phyloP scores from a whole-genome alignment of 2,329 filamentous ascomycete species.

The Talaromyces piceae region DNA sequence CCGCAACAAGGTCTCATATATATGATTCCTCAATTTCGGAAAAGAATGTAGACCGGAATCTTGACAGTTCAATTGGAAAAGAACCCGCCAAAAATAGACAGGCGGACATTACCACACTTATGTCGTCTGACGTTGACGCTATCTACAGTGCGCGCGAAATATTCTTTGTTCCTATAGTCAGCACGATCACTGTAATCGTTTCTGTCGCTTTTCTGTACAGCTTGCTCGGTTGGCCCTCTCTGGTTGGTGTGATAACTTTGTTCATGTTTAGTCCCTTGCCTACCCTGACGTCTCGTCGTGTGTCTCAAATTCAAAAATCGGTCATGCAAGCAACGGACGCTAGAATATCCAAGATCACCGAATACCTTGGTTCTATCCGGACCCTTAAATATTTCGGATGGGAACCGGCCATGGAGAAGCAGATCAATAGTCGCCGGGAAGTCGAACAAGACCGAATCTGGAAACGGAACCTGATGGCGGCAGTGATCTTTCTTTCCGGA shows the following conservation, averaged over 20 bases:
- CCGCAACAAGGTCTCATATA: constrained; percentile 48
- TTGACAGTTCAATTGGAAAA: constrained; percentile 16
- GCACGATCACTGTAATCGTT: constrained; percentile 42
- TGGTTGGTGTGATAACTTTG: constrained; percentile 47
- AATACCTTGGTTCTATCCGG: constrained; percentile 52
- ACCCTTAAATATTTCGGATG: constrained; percentile 57
- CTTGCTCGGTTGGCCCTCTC: constrained; percentile 49
- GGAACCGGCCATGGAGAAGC: constrained; percentile 48
- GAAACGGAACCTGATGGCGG: constrained; percentile 42
- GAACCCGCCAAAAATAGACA: constrained; percentile 34
- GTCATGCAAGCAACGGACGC: constrained; percentile 51
- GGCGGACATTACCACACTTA: constrained; percentile 50
- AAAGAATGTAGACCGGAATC: not conserved
- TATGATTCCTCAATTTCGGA: constrained; percentile 37
- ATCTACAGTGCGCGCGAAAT: constrained; percentile 48
- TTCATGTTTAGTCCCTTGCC: constrained; percentile 45
- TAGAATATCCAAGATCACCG: constrained; percentile 51
- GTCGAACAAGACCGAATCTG: constrained; percentile 50
- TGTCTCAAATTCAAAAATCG: constrained; percentile 46
- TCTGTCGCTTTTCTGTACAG: constrained; percentile 48
- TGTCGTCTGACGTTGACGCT: constrained; percentile 53
- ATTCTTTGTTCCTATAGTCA: constrained; percentile 40
- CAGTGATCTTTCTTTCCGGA: constrained; percentile 40
- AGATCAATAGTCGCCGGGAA: constrained; percentile 43
- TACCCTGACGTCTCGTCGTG: constrained; percentile 42